Evolutionary conservation across 495 filamentous ascomycete species (phyloP).

Genomic region (Penicillium herquei): DNA sequence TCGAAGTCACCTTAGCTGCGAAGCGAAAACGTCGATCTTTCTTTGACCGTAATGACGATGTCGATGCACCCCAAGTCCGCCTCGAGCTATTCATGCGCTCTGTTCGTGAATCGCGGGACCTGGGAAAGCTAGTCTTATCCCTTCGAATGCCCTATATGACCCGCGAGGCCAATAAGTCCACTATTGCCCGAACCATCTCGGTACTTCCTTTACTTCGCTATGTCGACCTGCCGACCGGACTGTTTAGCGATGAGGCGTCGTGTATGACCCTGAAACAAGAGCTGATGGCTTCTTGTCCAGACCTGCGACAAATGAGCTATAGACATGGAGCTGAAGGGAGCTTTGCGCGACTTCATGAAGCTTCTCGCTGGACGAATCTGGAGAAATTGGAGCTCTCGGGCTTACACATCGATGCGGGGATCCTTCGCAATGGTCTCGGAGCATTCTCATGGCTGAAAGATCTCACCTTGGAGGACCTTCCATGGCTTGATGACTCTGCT

Average conservation of each 20-base stretch:
- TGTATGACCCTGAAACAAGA: slow-evolving; percentile 78
- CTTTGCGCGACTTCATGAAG: slow-evolving; percentile 64
- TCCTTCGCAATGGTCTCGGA: slow-evolving; percentile 68
- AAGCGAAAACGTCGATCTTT: slow-evolving; percentile 72
- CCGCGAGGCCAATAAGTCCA: slow-evolving; percentile 79
- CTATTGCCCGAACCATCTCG: slow-evolving; percentile 81
- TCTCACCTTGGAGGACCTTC: slow-evolving; percentile 66
- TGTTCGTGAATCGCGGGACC: slow-evolving; percentile 67
- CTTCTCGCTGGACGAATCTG: slow-evolving; percentile 71
- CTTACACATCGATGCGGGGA: slow-evolving; percentile 68
- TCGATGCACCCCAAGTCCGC: slow-evolving; percentile 74
- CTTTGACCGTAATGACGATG: slow-evolving; percentile 71
- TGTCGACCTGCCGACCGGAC: slow-evolving; percentile 79
- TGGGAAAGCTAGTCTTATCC: slow-evolving; percentile 67
- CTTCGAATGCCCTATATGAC: slow-evolving; percentile 97
- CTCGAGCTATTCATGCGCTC: slow-evolving; percentile 76
- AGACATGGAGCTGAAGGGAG: slow-evolving; percentile 72
- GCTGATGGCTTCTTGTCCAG: slow-evolving; percentile 75
- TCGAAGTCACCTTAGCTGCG: slow-evolving; percentile 75
- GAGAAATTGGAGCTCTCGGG: slow-evolving; percentile 74
- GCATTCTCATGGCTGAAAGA: slow-evolving; percentile 65
- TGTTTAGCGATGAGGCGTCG: slow-evolving; percentile 74
- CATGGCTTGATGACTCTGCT: slow-evolving; percentile 69
- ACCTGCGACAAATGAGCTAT: slow-evolving; percentile 88
- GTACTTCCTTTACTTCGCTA: slow-evolving; percentile 83